phyloP scores from a whole-genome alignment of 1,284 basidiomycete species.

The Coniferiporia sulphurascens region DNA sequence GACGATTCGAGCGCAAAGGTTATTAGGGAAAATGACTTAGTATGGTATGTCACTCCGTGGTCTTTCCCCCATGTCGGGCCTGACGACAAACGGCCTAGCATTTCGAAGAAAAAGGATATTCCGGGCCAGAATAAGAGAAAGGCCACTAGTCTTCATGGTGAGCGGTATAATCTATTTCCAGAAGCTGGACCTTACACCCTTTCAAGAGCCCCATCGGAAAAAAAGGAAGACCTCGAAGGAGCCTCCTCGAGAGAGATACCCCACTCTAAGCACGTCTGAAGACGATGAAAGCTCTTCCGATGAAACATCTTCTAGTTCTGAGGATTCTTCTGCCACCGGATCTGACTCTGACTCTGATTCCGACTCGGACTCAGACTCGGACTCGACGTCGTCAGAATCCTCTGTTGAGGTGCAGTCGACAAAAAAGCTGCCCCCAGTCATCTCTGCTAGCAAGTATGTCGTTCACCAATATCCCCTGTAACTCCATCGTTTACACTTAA shows the following conservation, averaged over 20 bases:
- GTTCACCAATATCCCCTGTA: background rate
- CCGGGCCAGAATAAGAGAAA: conserved; percentile 6
- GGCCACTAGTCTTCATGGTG: background rate
- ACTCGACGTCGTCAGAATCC: conserved; percentile 15
- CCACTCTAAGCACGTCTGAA: background rate
- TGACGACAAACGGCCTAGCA: background rate
- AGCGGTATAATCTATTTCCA: background rate
- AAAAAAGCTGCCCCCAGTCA: conserved; percentile 12
- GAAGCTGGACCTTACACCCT: background rate
- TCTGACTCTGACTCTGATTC: conserved; percentile 26
- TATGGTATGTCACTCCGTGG: conserved; percentile 7
- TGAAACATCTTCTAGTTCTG: conserved; percentile 17
- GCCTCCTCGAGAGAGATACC: background rate
- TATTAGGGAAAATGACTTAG: conserved; percentile 17
- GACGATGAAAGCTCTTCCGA: background rate
- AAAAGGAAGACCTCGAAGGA: background rate
- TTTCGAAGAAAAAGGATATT: background rate
- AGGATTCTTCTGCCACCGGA: background rate
- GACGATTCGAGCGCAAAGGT: conserved; percentile 12
- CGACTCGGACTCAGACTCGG: conserved; percentile 22
- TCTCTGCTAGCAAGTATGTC: conserved; percentile 18
- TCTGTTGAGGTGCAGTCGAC: background rate
- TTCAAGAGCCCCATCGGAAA: conserved; percentile 1
- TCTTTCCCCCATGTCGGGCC: background rate
- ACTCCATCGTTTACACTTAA: background rate